Percentiles rank a stretch among this genome's conserved stretches.
These are phyloP conservation scores for Pythium sp. DNA, from an alignment of 352 stramenopile species.

Conservation along the genomic window DNA sequence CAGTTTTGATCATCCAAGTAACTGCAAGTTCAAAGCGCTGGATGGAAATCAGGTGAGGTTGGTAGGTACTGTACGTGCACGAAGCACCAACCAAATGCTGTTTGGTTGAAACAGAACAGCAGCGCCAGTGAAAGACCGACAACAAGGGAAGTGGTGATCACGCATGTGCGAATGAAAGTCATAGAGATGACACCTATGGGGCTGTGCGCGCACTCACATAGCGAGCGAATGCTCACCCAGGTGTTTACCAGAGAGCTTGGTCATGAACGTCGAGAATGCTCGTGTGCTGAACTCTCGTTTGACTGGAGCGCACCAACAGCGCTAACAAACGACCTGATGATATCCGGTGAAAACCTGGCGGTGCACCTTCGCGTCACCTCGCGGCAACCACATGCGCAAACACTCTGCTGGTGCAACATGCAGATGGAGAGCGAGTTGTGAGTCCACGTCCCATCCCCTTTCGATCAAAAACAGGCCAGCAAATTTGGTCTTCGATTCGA, in stretches of 20 bases:
- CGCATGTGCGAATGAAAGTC: too few species aligned
- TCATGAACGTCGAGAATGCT: too few species aligned
- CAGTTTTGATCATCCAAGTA: background rate
- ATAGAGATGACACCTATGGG: too few species aligned
- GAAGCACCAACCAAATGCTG: background rate
- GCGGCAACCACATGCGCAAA: conserved; percentile 4
- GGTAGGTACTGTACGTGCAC: background rate
- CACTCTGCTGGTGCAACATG: conserved; percentile 8
- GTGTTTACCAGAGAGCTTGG: too few species aligned
- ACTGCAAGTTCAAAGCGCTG: background rate
- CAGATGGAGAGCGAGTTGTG: background rate
- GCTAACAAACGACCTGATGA: background rate
- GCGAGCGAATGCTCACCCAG: too few species aligned
- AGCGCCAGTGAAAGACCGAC: too few species aligned
- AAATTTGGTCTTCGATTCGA: background rate
- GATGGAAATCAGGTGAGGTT: background rate
- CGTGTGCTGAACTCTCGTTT: too few species aligned
- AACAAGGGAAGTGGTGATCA: too few species aligned
- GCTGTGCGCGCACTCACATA: too few species aligned
- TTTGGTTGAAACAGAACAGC: background rate
- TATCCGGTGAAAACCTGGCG: background rate
- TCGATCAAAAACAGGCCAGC: background rate
- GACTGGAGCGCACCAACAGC: too few species aligned
- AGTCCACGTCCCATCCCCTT: background rate
- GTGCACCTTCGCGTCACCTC: conserved; percentile 4